Base-by-base conservation (phyloP, 2,329 filamentous ascomycete species). In the Aspergillus sp. region DNA sequence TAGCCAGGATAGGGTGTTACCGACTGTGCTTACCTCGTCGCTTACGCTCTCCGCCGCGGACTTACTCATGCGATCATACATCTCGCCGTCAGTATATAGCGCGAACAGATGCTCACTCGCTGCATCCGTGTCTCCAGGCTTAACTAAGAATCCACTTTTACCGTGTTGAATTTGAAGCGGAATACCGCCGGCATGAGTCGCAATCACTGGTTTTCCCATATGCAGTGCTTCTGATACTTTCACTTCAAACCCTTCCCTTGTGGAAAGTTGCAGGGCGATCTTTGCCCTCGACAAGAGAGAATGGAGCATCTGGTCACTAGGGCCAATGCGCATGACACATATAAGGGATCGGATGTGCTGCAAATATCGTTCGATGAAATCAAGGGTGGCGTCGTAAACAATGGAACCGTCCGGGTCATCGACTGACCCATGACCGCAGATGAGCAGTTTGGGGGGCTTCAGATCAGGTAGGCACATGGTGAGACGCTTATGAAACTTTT, bases 261-360 rank as follows among this genome's bases (percentile, higher is more conserved):
- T 89, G 4, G 87, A 90, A 9, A 92, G 82, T 67, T 91, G 88
- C 3, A 91, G 79, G 0, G 85, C 85, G 4, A 90, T 82, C 51
- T 85, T 81, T 1, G 87, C 84, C 36, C 85, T 84, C 32, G 83
- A 82, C 57, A 91, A 79, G 42, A 92, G 75, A 0, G 83, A 82
- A 69, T 91, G 90, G 61, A 91, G 82, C n/a, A 90, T 77, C 68
- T 91, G 88, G 61, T 92, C 88, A 17, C 84, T 87, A 38, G 88
- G 86, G 0, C 86, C 84, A 0, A 92, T 77, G n/a, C 87, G 85
- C 81, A 90, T 88, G 62, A 90, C 80, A 58, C 87, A 83, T 60
- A 90, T 82, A 56, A 86, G 74, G 48, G 86, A 75, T 0, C 33
- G 33, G 16, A 36, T 36, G 16, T 36, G 33, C 33, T 2, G 3